Conservation (phyloP, 208 protist genomes). For the Leishmania aethiopica region DNA sequence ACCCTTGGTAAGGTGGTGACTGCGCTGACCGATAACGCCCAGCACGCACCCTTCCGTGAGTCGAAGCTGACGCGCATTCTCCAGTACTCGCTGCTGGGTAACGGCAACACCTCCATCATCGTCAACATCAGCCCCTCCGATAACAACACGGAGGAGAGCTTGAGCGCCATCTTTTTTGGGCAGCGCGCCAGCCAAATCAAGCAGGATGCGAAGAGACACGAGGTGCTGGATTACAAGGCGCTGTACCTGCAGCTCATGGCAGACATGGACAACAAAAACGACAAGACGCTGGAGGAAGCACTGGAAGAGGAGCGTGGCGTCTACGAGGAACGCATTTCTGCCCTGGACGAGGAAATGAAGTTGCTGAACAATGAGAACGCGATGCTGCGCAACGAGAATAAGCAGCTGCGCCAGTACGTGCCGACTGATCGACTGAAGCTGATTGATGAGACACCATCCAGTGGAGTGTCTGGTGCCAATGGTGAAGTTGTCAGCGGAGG, state of each 20-base stretch:
- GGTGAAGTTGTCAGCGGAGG: constrained; percentile 13
- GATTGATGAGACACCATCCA: constrained; percentile 22
- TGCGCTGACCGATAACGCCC: constrained; percentile 80
- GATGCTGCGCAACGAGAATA: constrained; percentile 60
- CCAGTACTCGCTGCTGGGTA: constrained; percentile 91
- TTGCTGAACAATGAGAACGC: constrained; percentile 71
- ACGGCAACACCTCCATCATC: constrained; percentile 91
- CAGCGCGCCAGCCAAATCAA: constrained; percentile 94
- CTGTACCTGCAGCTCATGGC: constrained; percentile 89
- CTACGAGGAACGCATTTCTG: constrained; percentile 75
- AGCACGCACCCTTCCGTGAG: constrained; percentile 91
- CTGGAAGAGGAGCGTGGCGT: constrained; percentile 71
- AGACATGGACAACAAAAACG: constrained; percentile 87
- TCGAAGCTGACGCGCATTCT: constrained; percentile 95
- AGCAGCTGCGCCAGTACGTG: constrained; percentile 33
- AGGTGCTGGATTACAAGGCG: constrained; percentile 92
- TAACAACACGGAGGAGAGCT: constrained; percentile 87
- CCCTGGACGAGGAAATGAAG: constrained; percentile 64
- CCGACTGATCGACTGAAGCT: constrained; percentile 38
- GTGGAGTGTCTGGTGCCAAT: neutral
- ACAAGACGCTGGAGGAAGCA: constrained; percentile 69
- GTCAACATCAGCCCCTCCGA: constrained; percentile 89
- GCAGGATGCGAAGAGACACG: constrained; percentile 89
- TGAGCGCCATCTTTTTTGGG: constrained; percentile 89
- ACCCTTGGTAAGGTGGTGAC: constrained; percentile 90